Evolutionary conservation across 495 filamentous ascomycete species (phyloP), one percentile per base, ranked within the genome.

Genomic region (Mytilinidion resinicola): DNA sequence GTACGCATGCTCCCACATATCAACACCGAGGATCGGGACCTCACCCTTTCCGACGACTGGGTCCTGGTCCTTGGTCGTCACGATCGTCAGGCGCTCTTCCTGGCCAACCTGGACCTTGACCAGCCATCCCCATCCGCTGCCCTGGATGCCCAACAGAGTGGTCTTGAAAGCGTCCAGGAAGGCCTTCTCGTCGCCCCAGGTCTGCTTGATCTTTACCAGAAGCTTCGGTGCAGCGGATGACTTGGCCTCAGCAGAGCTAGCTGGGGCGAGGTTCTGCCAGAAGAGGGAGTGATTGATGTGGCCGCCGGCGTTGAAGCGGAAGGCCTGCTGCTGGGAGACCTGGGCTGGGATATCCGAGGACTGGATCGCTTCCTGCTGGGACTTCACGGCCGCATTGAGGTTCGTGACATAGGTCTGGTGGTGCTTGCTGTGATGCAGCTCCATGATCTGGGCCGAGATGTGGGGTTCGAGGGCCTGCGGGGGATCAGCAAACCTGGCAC

Each of bases 1-100:
- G 51, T 74, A 74, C 0, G 72, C 72, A 65, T 74, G 72, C 66
- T 74, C 72, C 72, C 72, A 74, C 57, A 73, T 73, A 53, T 74
- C 72, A 4, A 74, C 53, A 3, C 70, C 72, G 39, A 74, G 62
- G 46, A 74, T 64, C 3, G 72, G 72, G 9, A 67, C 64, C 14
- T 69, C 62, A 9, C 62, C 62, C 3, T 67, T 62, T 20, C 68
- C 71, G 3, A 68, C 66, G 12, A 69, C 52, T 10, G 67, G 67
- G 55, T 73, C 71, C 60, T 74, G 72, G 55, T 74, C 72, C 41
- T 70, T 69, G 1, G 69, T 74, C 17, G 68, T 74, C 19, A 72
- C 65, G 43, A 74, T 69, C 20, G 44, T 39, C 35, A 74, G 51
- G 33, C 61, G 36, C 19, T 46, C 56, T 8, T 64, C 54, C 25